Evolutionary conservation across 345 rosid genomes (phyloP).

Genomic region (Ceriops zippeliana): DNA sequence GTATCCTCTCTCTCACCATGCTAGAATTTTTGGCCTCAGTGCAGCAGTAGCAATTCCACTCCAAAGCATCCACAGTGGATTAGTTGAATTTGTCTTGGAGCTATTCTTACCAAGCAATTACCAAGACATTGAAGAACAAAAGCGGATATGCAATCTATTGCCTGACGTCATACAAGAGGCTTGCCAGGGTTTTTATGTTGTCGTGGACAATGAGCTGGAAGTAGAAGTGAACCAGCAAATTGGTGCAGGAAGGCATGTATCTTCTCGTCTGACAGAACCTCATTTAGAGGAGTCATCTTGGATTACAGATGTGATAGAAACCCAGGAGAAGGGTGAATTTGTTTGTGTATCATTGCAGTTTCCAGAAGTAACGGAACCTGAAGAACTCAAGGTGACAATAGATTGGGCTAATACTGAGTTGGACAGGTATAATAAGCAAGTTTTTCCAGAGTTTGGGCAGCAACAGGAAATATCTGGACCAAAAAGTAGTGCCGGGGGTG

Average conservation of each 20-base stretch:
- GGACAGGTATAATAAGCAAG: constrained; percentile 26
- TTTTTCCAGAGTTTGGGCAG: constrained; percentile 39
- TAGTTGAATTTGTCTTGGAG: constrained; percentile 33
- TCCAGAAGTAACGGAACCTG: constrained; percentile 40
- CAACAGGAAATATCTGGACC: constrained; percentile 30
- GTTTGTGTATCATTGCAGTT: constrained; percentile 55
- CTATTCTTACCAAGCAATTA: constrained; percentile 36
- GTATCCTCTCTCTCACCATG: constrained; percentile 76
- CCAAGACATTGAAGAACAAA: constrained; percentile 22
- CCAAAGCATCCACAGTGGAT: constrained; percentile 18
- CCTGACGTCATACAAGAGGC: constrained; percentile 17
- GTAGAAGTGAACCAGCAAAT: constrained; percentile 30
- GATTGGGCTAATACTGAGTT: constrained; percentile 40
- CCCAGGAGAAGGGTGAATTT: constrained; percentile 52
- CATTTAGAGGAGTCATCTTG: constrained; percentile 43
- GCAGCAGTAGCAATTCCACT: constrained; percentile 36
- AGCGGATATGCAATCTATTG: constrained; percentile 16
- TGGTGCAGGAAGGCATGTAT: constrained; percentile 19
- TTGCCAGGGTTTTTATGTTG: constrained; percentile 23
- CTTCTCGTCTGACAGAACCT: constrained; percentile 35
- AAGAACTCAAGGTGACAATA: constrained; percentile 47
- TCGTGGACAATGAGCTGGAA: constrained; percentile 24
- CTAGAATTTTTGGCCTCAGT: constrained; percentile 28
- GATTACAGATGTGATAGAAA: constrained; percentile 51
- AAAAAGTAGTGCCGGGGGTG: constrained; percentile 27